These are phyloP conservation scores for Mucor ambiguus DNA, from an alignment of 371 early-diverging fungal species.

Conservation along the genomic window DNA sequence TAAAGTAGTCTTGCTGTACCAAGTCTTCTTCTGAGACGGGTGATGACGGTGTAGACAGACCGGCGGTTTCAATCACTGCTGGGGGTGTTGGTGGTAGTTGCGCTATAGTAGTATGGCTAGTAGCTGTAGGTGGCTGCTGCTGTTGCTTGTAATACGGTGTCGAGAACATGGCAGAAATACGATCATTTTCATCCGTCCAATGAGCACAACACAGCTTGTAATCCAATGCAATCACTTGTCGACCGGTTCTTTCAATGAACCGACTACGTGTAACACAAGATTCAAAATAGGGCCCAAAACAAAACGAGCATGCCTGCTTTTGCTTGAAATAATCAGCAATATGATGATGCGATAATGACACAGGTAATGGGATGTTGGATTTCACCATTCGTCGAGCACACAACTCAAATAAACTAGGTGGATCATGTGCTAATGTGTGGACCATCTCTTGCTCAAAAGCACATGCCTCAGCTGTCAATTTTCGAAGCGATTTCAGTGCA, in stretches of 20 bases:
- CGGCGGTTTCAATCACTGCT: not conserved
- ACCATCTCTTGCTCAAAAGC: conserved; percentile 40
- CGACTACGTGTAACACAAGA: conserved; percentile 60
- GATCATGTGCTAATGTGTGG: conserved; percentile 37
- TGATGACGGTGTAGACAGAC: not conserved
- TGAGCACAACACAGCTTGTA: conserved; percentile 47
- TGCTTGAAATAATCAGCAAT: conserved; percentile 69
- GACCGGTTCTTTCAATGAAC: conserved; percentile 64
- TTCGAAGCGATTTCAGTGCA: conserved; percentile 59
- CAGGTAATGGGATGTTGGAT: conserved; percentile 60
- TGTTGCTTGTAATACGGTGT: conserved; percentile 9
- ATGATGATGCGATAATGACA: conserved; percentile 46
- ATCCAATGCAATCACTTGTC: conserved; percentile 39
- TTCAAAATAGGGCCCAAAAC: conserved; percentile 89
- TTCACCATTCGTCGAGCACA: conserved; percentile 77
- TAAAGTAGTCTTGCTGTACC: not conserved
- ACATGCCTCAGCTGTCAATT: conserved; percentile 57
- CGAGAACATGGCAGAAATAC: conserved; percentile 38
- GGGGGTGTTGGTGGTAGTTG: not conserved
- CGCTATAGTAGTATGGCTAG: not conserved
- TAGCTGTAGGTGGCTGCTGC: not conserved
- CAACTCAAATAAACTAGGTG: conserved; percentile 71
- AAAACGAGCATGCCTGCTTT: conserved; percentile 78
- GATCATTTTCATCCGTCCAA: conserved; percentile 46
- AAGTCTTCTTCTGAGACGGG: not conserved